A percentile compares a stretch with the other conserved stretches of the same genome.
Evolutionary conservation across 2,329 filamentous ascomycete genomes (phyloP).

Genomic region (Blumeriella jaapii): DNA sequence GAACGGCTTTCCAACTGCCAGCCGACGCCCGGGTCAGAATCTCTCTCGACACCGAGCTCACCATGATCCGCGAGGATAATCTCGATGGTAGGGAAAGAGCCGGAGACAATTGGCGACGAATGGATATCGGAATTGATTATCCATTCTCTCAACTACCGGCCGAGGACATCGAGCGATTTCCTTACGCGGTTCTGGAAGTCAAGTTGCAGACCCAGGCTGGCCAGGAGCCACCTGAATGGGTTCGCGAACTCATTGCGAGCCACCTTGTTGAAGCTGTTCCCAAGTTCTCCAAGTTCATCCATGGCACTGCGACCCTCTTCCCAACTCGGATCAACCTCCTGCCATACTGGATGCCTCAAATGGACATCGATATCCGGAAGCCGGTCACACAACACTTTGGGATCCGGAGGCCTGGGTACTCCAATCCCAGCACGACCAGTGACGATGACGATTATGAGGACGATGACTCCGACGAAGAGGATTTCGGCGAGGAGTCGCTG

Average conservation of each 20-base stretch:
- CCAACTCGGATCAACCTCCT: conserved; percentile 78
- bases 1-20: conserved; percentile 93
- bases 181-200: conserved; percentile 91
- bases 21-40: conserved; percentile 94
- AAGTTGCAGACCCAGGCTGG: conserved; percentile 95
- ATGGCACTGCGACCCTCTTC: conserved; percentile 81
- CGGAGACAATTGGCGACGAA: conserved; percentile 89
- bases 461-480: conserved; percentile 51
- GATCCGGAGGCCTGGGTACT: conserved; percentile 68
- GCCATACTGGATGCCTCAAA: conserved; percentile 97
- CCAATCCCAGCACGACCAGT: conserved; percentile 64
- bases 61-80: conserved; percentile 93
- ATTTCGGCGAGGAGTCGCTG: conserved; percentile 24
- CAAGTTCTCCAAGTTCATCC: conserved; percentile 99
- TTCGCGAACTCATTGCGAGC: conserved; percentile 81
- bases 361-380: conserved; percentile 96
- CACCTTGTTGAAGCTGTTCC: conserved; percentile 97
- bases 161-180: conserved; percentile 81
- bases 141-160: conserved; percentile 83
- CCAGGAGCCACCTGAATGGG: conserved; percentile 93
- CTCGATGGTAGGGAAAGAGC: conserved; percentile 65
- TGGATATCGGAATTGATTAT: conserved; percentile 94
- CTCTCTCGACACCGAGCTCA: conserved; percentile 90
- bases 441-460: conserved; percentile 64
- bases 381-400: conserved; percentile 81